Conservation (phyloP, 2,329 filamentous ascomycete genomes). For the Pseudogymnoascus sp. region DNA sequence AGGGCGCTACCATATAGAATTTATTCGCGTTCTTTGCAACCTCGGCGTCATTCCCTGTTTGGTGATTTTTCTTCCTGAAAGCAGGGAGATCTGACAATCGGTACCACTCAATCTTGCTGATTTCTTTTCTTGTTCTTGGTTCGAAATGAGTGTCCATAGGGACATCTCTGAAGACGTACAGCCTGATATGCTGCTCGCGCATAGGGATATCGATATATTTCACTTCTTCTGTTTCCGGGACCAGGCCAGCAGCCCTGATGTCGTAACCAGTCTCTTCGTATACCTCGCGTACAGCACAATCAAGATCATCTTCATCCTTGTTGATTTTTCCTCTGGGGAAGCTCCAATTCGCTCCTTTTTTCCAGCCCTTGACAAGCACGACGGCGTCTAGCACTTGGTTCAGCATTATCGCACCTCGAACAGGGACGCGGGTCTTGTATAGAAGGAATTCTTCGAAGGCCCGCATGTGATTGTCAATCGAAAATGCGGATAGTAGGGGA, state of each 20-base stretch:
- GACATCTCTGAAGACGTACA: slow-evolving; percentile 87
- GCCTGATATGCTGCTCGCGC: slow-evolving; percentile 83
- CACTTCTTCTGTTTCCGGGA: slow-evolving; percentile 62
- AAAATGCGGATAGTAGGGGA: slow-evolving; percentile 76
- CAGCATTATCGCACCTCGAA: slow-evolving; percentile 86
- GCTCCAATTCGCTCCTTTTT: slow-evolving; percentile 93
- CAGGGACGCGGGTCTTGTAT: slow-evolving; percentile 92
- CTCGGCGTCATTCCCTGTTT: slow-evolving; percentile 48
- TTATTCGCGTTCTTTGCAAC: slow-evolving; percentile 65
- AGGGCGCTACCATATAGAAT: slow-evolving; percentile 97
- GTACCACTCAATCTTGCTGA: slow-evolving; percentile 96
- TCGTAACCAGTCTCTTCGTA: slow-evolving; percentile 96
- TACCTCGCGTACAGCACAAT: slow-evolving; percentile 89
- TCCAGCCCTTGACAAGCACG: slow-evolving; percentile 94
- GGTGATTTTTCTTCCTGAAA: slow-evolving; percentile 55
- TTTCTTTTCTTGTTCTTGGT: slow-evolving; percentile 89
- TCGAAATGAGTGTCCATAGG: slow-evolving; percentile 83
- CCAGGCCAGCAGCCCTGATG: slow-evolving; percentile 65
- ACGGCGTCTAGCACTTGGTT: slow-evolving; percentile 92
- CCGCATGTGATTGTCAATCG: slow-evolving; percentile 66
- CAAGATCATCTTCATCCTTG: slow-evolving; percentile 88
- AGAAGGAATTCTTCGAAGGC: slow-evolving; percentile 88
- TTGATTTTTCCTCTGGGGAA: slow-evolving; percentile 98
- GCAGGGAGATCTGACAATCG: slow-evolving; percentile 81
- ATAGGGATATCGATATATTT: slow-evolving; percentile 86